Evolutionary conservation across 306 rosid species (phyloP), one percentile per base, ranked within the genome.

Genomic region (Fagus sylvatica): DNA sequence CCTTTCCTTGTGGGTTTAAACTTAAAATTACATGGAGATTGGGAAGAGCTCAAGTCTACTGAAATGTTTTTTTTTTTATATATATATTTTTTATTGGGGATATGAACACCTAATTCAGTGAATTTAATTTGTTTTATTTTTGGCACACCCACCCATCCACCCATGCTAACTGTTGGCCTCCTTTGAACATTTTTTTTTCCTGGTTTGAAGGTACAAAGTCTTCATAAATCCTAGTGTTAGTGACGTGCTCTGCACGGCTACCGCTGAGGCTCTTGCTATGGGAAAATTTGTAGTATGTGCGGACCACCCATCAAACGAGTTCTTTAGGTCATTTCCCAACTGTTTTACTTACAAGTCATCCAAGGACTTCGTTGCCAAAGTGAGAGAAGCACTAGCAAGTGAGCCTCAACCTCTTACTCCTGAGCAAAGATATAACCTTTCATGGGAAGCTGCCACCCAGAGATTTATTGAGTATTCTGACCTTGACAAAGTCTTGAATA

Each of bases 261-360:
- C 99, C 16, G 98, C 99, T 1, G 99, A 95, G 86, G 99, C 99
- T 10, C 99, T 95, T 83, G 98, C 98, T 51, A 93, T 95, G 99
- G 99, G 99, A 30, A 95, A 95, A 84, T 93, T 95, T 85, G 98
- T 95, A 73, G 80, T 95, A 70, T 95, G 99, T 72, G 99, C 97
- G 5, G 94, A 95, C 73, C 98, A 93, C 76, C 99, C 99, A 10
- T 95, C 99, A 71, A 93, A 95, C 30, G 90, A 93, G 82, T 95
- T 93, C 87, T 95, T 95, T 86, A 85, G 82, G 71, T 88, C 99
- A 17, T 95, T 95, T 76, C 98, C 98, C 75, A 95, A 95, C 54
- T 95, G 98, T 84, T 87, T 93, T 84, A 91, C 90, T 64, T 95
- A 89, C 90, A 89, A 81, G 74, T 88, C 99, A 67, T 81, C 98